Evolutionary conservation across 805 yeast genomes (phyloP).

Genomic region (Ogataea allantospora): DNA sequence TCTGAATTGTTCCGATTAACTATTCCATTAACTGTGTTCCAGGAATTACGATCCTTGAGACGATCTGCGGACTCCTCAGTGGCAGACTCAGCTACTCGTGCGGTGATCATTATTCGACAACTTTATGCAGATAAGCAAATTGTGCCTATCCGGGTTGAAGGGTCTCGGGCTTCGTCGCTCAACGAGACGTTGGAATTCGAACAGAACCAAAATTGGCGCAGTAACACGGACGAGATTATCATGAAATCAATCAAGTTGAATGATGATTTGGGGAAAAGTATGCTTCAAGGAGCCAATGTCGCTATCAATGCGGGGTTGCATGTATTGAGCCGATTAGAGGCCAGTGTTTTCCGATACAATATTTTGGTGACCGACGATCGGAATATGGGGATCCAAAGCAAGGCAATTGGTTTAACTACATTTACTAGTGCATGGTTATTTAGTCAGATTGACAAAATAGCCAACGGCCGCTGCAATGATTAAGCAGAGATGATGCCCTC

Average conservation of each 20-base stretch:
- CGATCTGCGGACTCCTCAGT: conserved; percentile 70
- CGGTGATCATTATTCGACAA: conserved; percentile 71
- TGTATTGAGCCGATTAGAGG: conserved; percentile 33
- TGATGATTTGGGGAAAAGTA: conserved; percentile 31
- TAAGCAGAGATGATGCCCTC: conserved; percentile 19
- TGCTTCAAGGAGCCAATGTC: conserved; percentile 27
- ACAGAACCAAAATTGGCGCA: conserved; percentile 68
- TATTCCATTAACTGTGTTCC: conserved; percentile 74
- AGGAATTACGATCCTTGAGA: conserved; percentile 68
- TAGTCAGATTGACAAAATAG: conserved; percentile 45
- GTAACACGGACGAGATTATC: conserved; percentile 68
- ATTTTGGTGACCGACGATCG: conserved; percentile 71
- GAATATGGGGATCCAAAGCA: conserved; percentile 67
- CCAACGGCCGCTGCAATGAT: conserved; percentile 53
- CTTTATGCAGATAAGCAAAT: conserved; percentile 55
- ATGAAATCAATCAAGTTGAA: conserved; percentile 45
- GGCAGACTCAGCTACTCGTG: conserved; percentile 78
- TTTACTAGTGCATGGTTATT: conserved; percentile 64
- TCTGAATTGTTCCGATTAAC: conserved; percentile 57
- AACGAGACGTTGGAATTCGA: conserved; percentile 76
- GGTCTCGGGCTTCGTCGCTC: conserved; percentile 62
- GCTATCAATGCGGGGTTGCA: conserved; percentile 26
- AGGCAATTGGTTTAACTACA: conserved; percentile 51
- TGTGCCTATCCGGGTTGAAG: conserved; percentile 65
- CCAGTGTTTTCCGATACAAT: conserved; percentile 51